phyloP scores from a whole-genome alignment of 2,329 filamentous ascomycete species.

The Lojkania enalia region DNA sequence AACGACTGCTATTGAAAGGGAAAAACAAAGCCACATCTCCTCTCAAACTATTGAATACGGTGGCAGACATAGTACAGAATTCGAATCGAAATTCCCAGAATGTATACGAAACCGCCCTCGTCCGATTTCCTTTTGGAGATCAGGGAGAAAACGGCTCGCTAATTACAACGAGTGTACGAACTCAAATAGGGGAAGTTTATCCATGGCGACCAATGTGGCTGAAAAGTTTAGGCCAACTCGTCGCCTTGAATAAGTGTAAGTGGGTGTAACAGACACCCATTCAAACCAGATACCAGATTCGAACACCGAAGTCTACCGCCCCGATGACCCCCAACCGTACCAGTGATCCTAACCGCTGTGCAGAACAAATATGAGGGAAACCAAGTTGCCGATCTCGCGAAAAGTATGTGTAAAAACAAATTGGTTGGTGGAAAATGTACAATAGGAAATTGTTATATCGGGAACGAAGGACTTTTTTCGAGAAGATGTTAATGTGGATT shows the following conservation, averaged over 20 bases:
- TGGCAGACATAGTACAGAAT: slow-evolving; percentile 12
- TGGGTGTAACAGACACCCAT: slow-evolving; percentile 11
- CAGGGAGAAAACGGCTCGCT: slow-evolving; percentile 11
- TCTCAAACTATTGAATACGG: neutral
- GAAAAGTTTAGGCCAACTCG: slow-evolving; percentile 14
- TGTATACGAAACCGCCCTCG: slow-evolving; percentile 1
- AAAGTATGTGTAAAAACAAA: slow-evolving; percentile 11
- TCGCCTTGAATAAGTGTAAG: slow-evolving; percentile 38
- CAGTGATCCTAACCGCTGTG: neutral
- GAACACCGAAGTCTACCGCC: slow-evolving; percentile 31
- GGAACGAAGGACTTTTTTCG: slow-evolving; percentile 27
- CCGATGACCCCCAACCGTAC: slow-evolving; percentile 5
- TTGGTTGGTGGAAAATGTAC: slow-evolving; percentile 22
- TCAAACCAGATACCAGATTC: slow-evolving; percentile 3
- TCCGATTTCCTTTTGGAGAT: neutral
- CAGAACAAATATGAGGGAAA: slow-evolving; percentile 17
- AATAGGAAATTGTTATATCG: slow-evolving; percentile 30
- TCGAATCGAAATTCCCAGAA: slow-evolving; percentile 21
- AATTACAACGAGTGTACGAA: slow-evolving; percentile 48
- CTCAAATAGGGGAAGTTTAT: slow-evolving; percentile 24
- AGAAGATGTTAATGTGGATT: slow-evolving; percentile 10
- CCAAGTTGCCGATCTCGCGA: slow-evolving; percentile 25
- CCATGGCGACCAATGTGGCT: slow-evolving; percentile 35
- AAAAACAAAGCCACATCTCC: no score
- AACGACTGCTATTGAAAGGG: neutral